phyloP scores from a whole-genome alignment of 352 stramenopile genomes.

The Pythium brachiatum region DNA sequence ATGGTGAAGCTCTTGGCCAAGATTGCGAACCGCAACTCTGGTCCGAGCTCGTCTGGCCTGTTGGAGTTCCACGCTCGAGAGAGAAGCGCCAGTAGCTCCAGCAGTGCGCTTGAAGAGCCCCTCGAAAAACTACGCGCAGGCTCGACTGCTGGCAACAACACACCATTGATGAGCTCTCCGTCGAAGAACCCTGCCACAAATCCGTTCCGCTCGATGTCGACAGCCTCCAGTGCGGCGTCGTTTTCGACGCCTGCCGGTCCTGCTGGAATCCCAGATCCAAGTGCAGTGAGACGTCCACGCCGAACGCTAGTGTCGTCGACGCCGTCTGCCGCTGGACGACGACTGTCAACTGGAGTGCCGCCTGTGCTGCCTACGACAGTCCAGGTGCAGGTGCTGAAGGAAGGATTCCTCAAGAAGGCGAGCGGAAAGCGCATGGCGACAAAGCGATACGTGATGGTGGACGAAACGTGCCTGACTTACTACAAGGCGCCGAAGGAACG shows the following conservation, averaged over 20 bases:
- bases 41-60: constrained; percentile 33
- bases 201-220: constrained; percentile 25
- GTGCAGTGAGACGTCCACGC: constrained; percentile 31
- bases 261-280: constrained; percentile 10
- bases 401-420: constrained; percentile 80
- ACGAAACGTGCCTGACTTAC: constrained; percentile 81
- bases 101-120: constrained; percentile 41
- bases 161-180: constrained; percentile 19
- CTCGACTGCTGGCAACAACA: constrained; percentile 24
- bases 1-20: constrained; percentile 85
- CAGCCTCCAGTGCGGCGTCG: constrained; percentile 18
- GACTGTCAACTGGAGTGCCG: constrained; percentile 50
- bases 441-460: constrained; percentile 87
- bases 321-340: constrained; percentile 30
- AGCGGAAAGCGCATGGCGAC: constrained; percentile 80
- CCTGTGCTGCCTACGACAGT: constrained; percentile 63
- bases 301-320: constrained; percentile 70
- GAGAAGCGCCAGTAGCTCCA: constrained; percentile 65
- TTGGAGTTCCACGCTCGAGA: constrained; percentile 50
- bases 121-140: constrained; percentile 52
- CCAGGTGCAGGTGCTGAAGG: constrained; percentile 76
- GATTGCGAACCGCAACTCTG: constrained; percentile 82
- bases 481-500: constrained; percentile 85
- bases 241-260: constrained; percentile 26
- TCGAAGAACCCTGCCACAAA: constrained; percentile 18